These are phyloP conservation scores for Carex arenaria DNA, from an alignment of 202 grass and related monocot species.

Conservation along the genomic window DNA sequence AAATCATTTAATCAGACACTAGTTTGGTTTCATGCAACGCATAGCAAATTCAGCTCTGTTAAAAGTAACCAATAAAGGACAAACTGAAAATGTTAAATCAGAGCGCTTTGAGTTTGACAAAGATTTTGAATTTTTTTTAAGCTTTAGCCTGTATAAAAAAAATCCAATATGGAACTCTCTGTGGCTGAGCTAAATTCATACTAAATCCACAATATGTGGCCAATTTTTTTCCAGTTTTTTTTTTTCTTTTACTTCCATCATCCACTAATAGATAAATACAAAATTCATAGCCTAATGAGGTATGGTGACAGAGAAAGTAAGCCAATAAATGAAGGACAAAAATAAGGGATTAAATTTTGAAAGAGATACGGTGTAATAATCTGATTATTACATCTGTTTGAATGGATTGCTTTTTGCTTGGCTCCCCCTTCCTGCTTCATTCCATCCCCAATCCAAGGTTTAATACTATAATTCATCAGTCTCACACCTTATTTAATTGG, in stretches of 20 bases:
- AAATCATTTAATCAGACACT: conserved; percentile 41
- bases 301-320: conserved; percentile 23
- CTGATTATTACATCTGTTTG: conserved; percentile 3
- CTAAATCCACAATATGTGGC: conserved; percentile 45
- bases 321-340: conserved; percentile 9
- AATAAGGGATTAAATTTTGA: conserved; percentile 39
- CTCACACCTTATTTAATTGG: neutral
- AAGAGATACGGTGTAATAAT: neutral
- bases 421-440: conserved; percentile 38
- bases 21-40: conserved; percentile 28
- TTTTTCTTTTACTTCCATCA: conserved; percentile 30
- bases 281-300: conserved; percentile 35
- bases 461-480: neutral
- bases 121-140: neutral
- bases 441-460: conserved; percentile 44
- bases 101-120: conserved; percentile 32
- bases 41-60: too few species aligned
- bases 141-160: neutral
- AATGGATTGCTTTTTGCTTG: conserved; percentile 72
- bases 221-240: conserved; percentile 33
- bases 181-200: neutral
- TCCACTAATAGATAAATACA: conserved; percentile 75
- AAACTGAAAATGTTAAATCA: conserved; percentile 42
- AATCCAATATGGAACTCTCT: conserved; percentile 7
- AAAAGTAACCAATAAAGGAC: conserved; percentile 38